Evolutionary conservation across 176 grass and related monocot species (phyloP).

Genomic region (Chrysopogon serrulatus): DNA sequence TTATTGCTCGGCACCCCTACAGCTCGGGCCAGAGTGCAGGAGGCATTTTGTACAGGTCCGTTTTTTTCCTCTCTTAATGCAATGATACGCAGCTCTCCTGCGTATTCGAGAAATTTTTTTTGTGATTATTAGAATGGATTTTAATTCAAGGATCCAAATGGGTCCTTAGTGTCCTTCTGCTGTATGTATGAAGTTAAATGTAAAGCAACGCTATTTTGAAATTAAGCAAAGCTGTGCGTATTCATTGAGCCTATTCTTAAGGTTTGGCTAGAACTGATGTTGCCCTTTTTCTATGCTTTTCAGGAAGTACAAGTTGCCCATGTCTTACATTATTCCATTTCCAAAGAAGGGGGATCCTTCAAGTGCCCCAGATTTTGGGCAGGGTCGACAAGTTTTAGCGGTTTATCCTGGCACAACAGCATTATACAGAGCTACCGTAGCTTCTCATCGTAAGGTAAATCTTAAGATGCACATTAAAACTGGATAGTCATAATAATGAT

Average conservation of each 20-base stretch:
- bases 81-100: too few relatives aligned
- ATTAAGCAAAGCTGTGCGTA: neutral
- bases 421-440: constrained; percentile 93
- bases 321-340: constrained; percentile 86
- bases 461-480: neutral
- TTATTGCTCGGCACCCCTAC: too few relatives aligned
- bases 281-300: constrained; percentile 19
- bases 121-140: neutral
- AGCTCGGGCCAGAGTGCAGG: too few relatives aligned
- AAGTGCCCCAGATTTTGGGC: constrained; percentile 82
- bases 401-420: constrained; percentile 98
- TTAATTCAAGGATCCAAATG: neutral
- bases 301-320: constrained; percentile 87
- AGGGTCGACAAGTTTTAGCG: constrained; percentile 79
- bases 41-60: too few relatives aligned
- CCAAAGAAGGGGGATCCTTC: constrained; percentile 92
- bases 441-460: constrained; percentile 91
- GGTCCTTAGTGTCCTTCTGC: neutral
- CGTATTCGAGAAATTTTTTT: too few relatives aligned
- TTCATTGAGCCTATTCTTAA: constrained; percentile 15
- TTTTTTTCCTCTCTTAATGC: too few relatives aligned
- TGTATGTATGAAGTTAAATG: neutral
- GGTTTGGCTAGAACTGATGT: constrained; percentile 13
- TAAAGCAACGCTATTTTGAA: neutral
- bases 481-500: constrained; percentile 1